Conservation (phyloP, 2,329 filamentous ascomycete genomes). For the Gnomoniopsis sp. region DNA sequence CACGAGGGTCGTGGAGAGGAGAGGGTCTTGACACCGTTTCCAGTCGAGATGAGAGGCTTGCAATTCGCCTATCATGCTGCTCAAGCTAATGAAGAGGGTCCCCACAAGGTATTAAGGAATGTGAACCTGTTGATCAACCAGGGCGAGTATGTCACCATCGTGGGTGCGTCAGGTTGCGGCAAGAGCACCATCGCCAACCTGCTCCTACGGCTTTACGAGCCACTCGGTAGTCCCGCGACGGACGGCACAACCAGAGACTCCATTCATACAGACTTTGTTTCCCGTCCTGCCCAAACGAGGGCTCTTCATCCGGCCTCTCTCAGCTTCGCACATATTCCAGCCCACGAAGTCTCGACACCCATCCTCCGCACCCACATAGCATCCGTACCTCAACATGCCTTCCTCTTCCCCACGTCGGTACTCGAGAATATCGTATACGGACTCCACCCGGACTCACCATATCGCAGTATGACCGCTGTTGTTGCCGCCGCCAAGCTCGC, state of each 20-base stretch:
- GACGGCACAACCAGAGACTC: not conserved
- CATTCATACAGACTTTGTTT: not conserved
- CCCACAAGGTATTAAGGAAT: conserved; percentile 50
- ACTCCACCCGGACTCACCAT: conserved; percentile 50
- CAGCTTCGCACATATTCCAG: conserved; percentile 56
- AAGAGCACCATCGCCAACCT: conserved; percentile 82
- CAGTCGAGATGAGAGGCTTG: conserved; percentile 53
- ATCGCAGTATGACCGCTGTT: conserved; percentile 44
- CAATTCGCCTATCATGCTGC: conserved; percentile 69
- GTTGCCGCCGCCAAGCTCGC: conserved; percentile 52
- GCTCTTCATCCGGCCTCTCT: conserved; percentile 35
- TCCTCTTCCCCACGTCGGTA: conserved; percentile 75
- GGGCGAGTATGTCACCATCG: conserved; percentile 70
- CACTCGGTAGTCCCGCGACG: conserved; percentile 20
- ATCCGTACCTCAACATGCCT: conserved; percentile 68
- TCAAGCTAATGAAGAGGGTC: conserved; percentile 30
- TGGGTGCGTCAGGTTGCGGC: conserved; percentile 82
- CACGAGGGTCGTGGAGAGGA: conserved; percentile 53
- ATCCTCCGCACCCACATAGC: conserved; percentile 60
- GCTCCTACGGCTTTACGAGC: conserved; percentile 67
- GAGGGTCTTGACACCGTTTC: conserved; percentile 35
- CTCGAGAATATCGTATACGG: conserved; percentile 83
- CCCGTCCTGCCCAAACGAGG: not conserved
- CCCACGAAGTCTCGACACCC: conserved; percentile 55
- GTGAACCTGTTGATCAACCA: conserved; percentile 63